These are phyloP conservation scores for Chlamydomonas sp. DNA, from an alignment of 139 green algal genomes.

Conservation along the genomic window DNA sequence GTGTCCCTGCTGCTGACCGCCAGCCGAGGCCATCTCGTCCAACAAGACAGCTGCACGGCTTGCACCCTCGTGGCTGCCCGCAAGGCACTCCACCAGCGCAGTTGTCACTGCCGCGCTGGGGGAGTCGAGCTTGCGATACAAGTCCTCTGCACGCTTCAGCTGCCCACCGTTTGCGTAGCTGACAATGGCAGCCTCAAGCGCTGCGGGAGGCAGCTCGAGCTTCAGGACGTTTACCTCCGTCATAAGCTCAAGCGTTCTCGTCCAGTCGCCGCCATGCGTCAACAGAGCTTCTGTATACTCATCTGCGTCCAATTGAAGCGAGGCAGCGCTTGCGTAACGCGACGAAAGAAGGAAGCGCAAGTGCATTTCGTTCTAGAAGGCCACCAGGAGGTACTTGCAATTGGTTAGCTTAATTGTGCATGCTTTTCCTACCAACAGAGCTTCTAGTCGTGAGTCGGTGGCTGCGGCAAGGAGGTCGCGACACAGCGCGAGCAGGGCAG, in stretches of 20 bases:
- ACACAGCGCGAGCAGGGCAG: too few species aligned
- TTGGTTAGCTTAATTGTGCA: too few species aligned
- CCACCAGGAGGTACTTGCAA: too few species aligned
- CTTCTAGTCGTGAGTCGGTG: too few species aligned
- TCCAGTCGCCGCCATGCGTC: constrained; percentile 1
- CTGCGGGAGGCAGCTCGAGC: background rate
- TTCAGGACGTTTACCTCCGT: constrained; percentile 25
- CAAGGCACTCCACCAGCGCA: constrained; percentile 16
- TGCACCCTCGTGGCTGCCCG: background rate
- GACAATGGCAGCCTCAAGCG: background rate
- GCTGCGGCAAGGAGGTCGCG: too few species aligned
- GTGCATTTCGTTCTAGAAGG: too few species aligned
- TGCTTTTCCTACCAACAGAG: too few species aligned
- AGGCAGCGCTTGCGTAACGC: too few species aligned
- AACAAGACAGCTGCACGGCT: background rate
- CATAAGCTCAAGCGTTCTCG: constrained; percentile 20
- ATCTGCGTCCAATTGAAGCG: background rate
- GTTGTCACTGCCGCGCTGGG: background rate
- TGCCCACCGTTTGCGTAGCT: constrained; percentile 13
- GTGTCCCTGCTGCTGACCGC: too few species aligned
- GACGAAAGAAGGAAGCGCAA: too few species aligned
- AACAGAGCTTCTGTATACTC: background rate
- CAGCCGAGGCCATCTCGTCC: background rate
- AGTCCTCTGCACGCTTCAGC: constrained; percentile 16
- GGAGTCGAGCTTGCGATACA: constrained; percentile 11